Evolutionary conservation across 2,329 filamentous ascomycete genomes (phyloP), one percentile per base, ranked within the genome.

Genomic region (Trichophyton verrucosum): DNA sequence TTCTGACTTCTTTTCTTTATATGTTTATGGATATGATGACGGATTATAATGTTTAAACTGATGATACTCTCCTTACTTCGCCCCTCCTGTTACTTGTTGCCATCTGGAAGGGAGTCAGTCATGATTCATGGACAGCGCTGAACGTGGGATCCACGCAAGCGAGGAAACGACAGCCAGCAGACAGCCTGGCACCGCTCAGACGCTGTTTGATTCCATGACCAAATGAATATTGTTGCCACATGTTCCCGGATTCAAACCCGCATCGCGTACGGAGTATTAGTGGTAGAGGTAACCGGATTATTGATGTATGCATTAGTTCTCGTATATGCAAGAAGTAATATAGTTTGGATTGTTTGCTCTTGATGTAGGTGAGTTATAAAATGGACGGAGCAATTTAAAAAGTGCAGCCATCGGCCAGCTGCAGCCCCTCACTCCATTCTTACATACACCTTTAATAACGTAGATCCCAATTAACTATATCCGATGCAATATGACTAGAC

Each of bases 11-110:
- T 17, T 36, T 30, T 15, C 9, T 53, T 13, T 33, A 33, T 38
- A 17, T 55, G 30, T 17, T 30, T 17, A 55, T 55, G 51, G 51
- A 36, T 13, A 55, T 22, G 51, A 55, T 55, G 51, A 55, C 33
- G 51, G 51, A 55, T 36, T 13, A 55, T 55, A 55, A 55, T 55
- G 51, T 55, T 55, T 55, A 55, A 55, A 33, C 30, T 36, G 30
- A 36, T 20, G 51, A 22, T 27, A 20, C 13, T 55, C 33, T 55
- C n/a, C 33, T 24, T 55, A 15, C 3, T 27, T 1, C n/a, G 4
- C 7, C 5, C 7, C n/a, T 8, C 15, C 11, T 27, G 13, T n/a
- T 53, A 9, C 27, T 36, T 27, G 9, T 51, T 24, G 9, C 5
- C 44, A 20, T 24, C 9, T 20, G 20, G 20, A 27, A 15, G 24